These are phyloP conservation scores for Colletotrichum neosansevieriae DNA, from an alignment of 2,329 filamentous ascomycete species.

Conservation along the genomic window DNA sequence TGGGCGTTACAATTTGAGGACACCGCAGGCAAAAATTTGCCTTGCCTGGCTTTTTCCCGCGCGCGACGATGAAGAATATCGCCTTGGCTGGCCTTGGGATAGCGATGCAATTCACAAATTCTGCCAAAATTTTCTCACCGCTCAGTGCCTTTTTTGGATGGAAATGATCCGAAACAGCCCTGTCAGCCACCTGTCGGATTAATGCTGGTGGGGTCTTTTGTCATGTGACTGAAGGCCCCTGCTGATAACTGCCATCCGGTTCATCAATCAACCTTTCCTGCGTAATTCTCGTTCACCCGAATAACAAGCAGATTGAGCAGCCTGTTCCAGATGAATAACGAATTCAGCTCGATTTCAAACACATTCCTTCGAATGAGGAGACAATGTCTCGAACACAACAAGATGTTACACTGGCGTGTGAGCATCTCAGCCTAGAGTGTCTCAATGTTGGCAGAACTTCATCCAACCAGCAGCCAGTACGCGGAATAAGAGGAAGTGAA, in stretches of 20 bases:
- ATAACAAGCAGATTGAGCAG: no score
- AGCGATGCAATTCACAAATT: constrained; percentile 47
- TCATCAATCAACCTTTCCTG: no score
- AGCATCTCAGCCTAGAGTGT: no score
- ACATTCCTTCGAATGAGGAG: no score
- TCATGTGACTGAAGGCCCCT: constrained; percentile 18
- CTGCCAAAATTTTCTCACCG: constrained; percentile 58
- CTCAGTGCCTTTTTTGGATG: constrained; percentile 41
- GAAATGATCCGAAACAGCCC: constrained; percentile 21
- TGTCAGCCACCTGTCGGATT: constrained; percentile 30
- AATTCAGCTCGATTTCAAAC: no score
- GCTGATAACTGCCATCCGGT: not conserved
- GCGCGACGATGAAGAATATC: constrained; percentile 21
- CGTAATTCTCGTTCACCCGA: no score
- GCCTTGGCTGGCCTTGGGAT: constrained; percentile 24
- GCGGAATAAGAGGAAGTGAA: no score
- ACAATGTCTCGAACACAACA: no score
- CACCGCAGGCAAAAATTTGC: constrained; percentile 31
- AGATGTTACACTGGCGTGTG: no score
- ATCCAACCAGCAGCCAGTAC: no score
- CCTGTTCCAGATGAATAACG: no score
- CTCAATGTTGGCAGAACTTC: no score
- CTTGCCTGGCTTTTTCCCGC: constrained; percentile 28
- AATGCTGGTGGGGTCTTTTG: constrained; percentile 3
- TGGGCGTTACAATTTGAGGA: not conserved